Conservation (phyloP, 768 basidiomycete genomes). For the Pisolithus marmoratus region DNA sequence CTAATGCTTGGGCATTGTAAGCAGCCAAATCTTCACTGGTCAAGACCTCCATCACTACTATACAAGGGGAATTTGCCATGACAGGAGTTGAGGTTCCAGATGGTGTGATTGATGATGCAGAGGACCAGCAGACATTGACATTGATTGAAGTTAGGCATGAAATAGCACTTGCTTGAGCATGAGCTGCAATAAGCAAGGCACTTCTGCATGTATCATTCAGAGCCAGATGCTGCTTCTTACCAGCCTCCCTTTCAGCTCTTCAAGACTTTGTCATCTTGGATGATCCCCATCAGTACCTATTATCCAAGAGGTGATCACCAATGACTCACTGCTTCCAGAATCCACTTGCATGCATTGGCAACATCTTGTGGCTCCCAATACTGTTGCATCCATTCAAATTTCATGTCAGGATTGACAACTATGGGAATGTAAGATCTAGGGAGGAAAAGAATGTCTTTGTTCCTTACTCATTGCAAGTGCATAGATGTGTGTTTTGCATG, state of each 20-base stretch:
- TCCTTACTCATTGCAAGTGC: slow-evolving; percentile 7
- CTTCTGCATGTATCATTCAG: no score
- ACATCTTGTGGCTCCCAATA: slow-evolving; percentile 5
- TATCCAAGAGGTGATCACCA: no score
- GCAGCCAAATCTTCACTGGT: no score
- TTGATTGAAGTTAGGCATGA: neutral
- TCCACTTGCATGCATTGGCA: neutral
- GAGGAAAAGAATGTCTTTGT: no score
- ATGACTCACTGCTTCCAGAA: slow-evolving; percentile 1
- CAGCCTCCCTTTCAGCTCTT: neutral
- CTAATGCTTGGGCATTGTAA: no score
- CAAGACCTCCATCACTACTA: no score
- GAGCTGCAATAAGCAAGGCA: neutral
- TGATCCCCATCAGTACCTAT: neutral
- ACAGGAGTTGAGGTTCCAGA: no score
- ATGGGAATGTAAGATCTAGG: no score
- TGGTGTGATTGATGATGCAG: neutral
- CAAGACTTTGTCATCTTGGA: neutral
- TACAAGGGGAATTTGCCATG: no score
- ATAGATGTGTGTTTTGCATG: slow-evolving; percentile 8
- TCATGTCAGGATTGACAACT: slow-evolving; percentile 15
- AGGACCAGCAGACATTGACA: neutral
- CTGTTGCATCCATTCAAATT: slow-evolving; percentile 2
- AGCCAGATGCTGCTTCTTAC: neutral
- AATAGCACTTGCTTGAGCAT: neutral